phyloP scores from a whole-genome alignment of 2,329 filamentous ascomycete species.

The Calonectria pseudoreteaudii region DNA sequence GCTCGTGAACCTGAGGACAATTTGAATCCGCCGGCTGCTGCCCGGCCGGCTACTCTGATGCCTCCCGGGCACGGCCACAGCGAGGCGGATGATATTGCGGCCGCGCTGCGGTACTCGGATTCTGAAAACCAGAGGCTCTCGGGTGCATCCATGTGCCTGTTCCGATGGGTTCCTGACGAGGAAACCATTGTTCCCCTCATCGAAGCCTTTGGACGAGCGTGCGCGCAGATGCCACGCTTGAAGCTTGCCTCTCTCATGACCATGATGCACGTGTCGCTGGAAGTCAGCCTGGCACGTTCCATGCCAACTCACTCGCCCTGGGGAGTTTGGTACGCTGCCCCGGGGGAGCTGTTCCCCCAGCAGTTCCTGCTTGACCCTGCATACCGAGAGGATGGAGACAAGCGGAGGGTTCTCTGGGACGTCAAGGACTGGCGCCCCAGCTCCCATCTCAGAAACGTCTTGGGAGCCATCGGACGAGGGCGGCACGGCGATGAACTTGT shows the following conservation, averaged over 20 bases:
- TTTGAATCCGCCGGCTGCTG: conserved; percentile 19
- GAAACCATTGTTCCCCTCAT: conserved; percentile 25
- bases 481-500: conserved; percentile 28
- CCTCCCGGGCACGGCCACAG: conserved; percentile 30
- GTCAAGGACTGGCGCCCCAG: conserved; percentile 30
- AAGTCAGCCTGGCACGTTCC: conserved; percentile 20
- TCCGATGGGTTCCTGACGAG: conserved; percentile 31
- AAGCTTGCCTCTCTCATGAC: conserved; percentile 29
- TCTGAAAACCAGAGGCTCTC: conserved; percentile 27
- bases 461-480: conserved; percentile 25
- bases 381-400: conserved; percentile 23
- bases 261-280: conserved; percentile 27
- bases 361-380: conserved; percentile 31
- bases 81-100: conserved; percentile 25
- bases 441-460: conserved; percentile 8
- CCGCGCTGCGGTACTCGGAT: conserved; percentile 27
- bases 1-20: conserved; percentile 26
- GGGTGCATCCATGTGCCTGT: conserved; percentile 31
- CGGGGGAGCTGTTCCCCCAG: conserved; percentile 23
- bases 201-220: conserved; percentile 30
- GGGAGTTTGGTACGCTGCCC: conserved; percentile 30
- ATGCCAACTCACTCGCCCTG: conserved; percentile 28
- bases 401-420: conserved; percentile 31
- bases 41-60: conserved; percentile 13
- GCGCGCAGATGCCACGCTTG: conserved; percentile 27